phyloP scores from a whole-genome alignment of 805 yeast genomes.

The Cyberlindnera maritima region DNA sequence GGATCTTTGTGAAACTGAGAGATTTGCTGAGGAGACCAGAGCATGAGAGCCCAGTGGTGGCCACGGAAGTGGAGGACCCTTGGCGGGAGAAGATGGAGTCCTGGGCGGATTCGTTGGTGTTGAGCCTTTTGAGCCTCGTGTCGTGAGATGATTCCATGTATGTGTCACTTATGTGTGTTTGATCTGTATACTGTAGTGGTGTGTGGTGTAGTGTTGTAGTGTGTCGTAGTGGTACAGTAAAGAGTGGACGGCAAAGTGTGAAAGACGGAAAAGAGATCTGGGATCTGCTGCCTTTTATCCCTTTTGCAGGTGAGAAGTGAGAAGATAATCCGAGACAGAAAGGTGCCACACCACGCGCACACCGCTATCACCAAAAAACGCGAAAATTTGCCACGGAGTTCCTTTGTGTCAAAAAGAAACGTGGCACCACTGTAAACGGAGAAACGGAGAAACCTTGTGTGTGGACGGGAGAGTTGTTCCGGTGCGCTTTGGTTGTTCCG shows the following conservation, averaged over 20 bases:
- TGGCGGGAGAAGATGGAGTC: constrained; percentile 26
- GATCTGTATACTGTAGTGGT: not conserved
- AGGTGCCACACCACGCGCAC: not conserved
- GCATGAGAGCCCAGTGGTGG: constrained; percentile 18
- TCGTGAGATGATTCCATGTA: constrained; percentile 9
- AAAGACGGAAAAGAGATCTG: no score
- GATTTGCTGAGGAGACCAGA: constrained; percentile 15
- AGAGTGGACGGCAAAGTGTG: no score
- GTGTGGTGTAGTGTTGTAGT: not conserved
- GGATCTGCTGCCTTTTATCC: not conserved
- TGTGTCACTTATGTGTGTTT: not conserved
- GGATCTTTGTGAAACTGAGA: constrained; percentile 22
- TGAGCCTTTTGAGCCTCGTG: constrained; percentile 18
- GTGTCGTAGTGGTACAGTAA: no score
- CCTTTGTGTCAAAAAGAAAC: not conserved
- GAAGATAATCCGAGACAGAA: not conserved
- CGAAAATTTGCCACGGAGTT: not conserved
- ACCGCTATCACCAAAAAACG: not conserved
- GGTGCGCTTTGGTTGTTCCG: not conserved
- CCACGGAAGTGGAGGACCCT: constrained; percentile 23
- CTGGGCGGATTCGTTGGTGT: constrained; percentile 23
- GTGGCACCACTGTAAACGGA: not conserved
- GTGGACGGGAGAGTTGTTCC: not conserved
- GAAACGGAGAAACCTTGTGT: no score
- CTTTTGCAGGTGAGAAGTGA: not conserved